Base-by-base conservation (phyloP, 2,329 filamentous ascomycete species). In the Gremmenia infestans region DNA sequence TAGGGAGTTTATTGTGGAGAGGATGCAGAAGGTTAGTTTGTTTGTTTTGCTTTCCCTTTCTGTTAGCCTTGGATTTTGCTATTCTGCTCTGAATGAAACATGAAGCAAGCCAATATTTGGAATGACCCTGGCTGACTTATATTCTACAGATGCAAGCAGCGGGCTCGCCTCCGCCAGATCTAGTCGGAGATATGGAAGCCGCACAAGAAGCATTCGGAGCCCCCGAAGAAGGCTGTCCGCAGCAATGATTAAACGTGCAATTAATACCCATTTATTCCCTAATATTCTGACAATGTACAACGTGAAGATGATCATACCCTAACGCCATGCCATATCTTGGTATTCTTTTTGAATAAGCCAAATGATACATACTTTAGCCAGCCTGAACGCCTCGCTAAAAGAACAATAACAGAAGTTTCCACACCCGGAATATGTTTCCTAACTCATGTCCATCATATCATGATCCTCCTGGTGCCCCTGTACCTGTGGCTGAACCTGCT, bases 1-100 rank as follows among this genome's bases (percentile, higher is more conserved):
- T 73, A 80, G 92, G 60, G 90, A 96, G 70, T 97, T 91, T 72
- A 94, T 99, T 66, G 93, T 97, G 62, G 92, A 97, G 68, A 87
- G 87, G 70, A 99, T 99, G 94, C 93, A 97, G 72, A 93, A 93
- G 85, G 93, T 96, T 48, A 49, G 50, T 54, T 32, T 59, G 54
- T 62, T 69, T 55, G 66, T 54, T 19, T 36, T 56, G 22, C 22
- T 22, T 22, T 22, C 22, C 22, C 22, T 22, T 22, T 22, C 22
- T 22, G 22, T 22, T 22, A 22, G 22, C 22, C 2, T 4, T 22
- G 2, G 22, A 2, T 22, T 22, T 22, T 22, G 22, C 2, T 22
- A 3, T 22, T 22, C 22, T 22, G 3, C 2, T 22, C 22, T 22
- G 22, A 2, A 22, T 22, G 22, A 22, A 22, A 22, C 22, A 2